Percentiles rank a stretch among this genome's conserved stretches.
phyloP scores from a whole-genome alignment of 768 basidiomycete genomes.

The Lentinula edodes region DNA sequence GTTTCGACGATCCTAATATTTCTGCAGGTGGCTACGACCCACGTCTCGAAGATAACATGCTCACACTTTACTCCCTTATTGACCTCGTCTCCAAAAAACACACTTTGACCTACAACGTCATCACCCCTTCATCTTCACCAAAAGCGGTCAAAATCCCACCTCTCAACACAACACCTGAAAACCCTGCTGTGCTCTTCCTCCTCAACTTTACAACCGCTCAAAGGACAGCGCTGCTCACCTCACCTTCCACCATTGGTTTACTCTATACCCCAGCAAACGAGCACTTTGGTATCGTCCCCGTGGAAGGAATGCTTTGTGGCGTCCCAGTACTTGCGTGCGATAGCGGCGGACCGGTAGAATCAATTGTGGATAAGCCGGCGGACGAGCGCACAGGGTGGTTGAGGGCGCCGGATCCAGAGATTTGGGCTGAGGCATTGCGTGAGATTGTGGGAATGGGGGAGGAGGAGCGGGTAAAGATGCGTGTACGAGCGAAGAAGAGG shows the following conservation, averaged over 20 bases:
- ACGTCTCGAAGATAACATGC: slow-evolving; percentile 77
- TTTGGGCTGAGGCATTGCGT: slow-evolving; percentile 67
- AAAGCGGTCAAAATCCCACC: slow-evolving; percentile 28
- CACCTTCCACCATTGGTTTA: slow-evolving; percentile 61
- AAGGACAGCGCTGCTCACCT: slow-evolving; percentile 72
- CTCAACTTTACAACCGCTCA: slow-evolving; percentile 86
- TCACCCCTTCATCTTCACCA: slow-evolving; percentile 40
- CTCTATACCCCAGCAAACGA: slow-evolving; percentile 95
- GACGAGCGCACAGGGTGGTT: slow-evolving; percentile 74
- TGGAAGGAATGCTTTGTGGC: slow-evolving; percentile 92
- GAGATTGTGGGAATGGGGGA: slow-evolving; percentile 47
- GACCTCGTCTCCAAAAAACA: slow-evolving; percentile 43
- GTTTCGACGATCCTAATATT: not conserved
- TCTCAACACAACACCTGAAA: slow-evolving; percentile 27
- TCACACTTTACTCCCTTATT: slow-evolving; percentile 59
- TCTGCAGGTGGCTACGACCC: slow-evolving; percentile 83
- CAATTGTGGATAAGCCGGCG: slow-evolving; percentile 38
- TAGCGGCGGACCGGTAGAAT: slow-evolving; percentile 89
- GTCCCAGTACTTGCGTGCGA: slow-evolving; percentile 85
- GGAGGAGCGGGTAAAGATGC: slow-evolving; percentile 42
- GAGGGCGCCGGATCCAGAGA: slow-evolving; percentile 47
- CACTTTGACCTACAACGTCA: slow-evolving; percentile 54
- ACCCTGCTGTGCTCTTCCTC: slow-evolving; percentile 77
- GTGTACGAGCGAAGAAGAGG: slow-evolving; percentile 49
- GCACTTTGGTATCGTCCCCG: slow-evolving; percentile 95